Conservation (phyloP, 148 eudicot genomes). For the Talinum fruticosum region DNA sequence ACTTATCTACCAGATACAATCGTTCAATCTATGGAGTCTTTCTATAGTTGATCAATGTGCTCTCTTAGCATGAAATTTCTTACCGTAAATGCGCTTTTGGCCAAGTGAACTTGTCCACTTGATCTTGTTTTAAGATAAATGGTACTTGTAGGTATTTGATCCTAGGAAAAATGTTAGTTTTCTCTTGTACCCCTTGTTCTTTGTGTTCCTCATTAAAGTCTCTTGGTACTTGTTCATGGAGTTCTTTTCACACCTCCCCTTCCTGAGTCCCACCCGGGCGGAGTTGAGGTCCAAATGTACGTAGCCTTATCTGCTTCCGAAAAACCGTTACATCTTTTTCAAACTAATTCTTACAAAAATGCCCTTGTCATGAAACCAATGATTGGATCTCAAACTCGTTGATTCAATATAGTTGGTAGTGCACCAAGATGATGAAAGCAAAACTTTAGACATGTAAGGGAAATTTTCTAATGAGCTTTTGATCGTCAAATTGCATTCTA, state of each 20-base stretch:
- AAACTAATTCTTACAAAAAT: neutral
- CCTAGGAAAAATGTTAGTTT: neutral
- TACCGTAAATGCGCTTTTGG: neutral
- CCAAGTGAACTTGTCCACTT: neutral
- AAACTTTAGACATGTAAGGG: neutral
- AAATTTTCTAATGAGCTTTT: slow-evolving; percentile 9
- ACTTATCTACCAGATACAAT: neutral
- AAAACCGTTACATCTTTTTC: too few relatives aligned
- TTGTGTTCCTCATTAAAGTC: neutral
- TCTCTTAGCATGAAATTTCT: too few relatives aligned
- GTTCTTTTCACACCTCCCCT: neutral
- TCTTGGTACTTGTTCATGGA: neutral
- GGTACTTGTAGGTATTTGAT: neutral
- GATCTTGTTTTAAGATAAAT: neutral
- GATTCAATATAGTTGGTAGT: slow-evolving; percentile 5
- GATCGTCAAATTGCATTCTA: slow-evolving; percentile 22
- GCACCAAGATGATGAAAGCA: neutral
- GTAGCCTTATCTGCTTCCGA: neutral
- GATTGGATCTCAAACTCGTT: slow-evolving; percentile 21
- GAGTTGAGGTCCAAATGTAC: neutral
- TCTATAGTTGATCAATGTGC: neutral
- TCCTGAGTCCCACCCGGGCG: too few relatives aligned
- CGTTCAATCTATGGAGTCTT: neutral
- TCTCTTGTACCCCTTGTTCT: neutral
- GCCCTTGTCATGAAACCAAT: slow-evolving; percentile 7